Conservation (phyloP, 129 eudicot species). For the Scalesia atractyloides region DNA sequence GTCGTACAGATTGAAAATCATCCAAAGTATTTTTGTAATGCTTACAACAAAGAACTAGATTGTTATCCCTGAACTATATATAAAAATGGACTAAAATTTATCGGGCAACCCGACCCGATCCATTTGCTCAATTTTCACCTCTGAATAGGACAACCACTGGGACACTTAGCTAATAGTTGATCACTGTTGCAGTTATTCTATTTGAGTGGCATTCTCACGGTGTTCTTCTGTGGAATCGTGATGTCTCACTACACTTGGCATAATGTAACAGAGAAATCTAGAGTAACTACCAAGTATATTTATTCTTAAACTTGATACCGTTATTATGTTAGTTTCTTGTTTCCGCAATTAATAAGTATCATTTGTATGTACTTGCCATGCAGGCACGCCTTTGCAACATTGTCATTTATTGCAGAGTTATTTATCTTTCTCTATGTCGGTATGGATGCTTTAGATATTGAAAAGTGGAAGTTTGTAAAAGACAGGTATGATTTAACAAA, state of each 20-base stretch:
- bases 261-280: conserved; percentile 83
- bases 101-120: neutral
- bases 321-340: neutral
- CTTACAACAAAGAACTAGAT: conserved; percentile 1
- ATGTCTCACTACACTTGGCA: conserved; percentile 98
- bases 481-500: conserved; percentile 48
- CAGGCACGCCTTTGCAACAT: conserved; percentile 90
- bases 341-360: neutral
- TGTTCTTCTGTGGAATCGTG: conserved; percentile 92
- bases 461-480: conserved; percentile 68
- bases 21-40: neutral
- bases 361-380: conserved; percentile 3
- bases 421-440: conserved; percentile 86
- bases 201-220: conserved; percentile 84
- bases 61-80: neutral
- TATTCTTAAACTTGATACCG: neutral
- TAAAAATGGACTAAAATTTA: neutral
- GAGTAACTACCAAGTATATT: conserved; percentile 75
- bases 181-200: conserved; percentile 61
- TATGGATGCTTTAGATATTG: conserved; percentile 90
- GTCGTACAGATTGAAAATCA: neutral
- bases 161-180: conserved; percentile 12
- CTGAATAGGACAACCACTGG: too few relatives aligned
- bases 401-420: conserved; percentile 76
- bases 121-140: neutral